phyloP scores from a whole-genome alignment of 257 asterid genomes.

The Paulownia fortunei region DNA sequence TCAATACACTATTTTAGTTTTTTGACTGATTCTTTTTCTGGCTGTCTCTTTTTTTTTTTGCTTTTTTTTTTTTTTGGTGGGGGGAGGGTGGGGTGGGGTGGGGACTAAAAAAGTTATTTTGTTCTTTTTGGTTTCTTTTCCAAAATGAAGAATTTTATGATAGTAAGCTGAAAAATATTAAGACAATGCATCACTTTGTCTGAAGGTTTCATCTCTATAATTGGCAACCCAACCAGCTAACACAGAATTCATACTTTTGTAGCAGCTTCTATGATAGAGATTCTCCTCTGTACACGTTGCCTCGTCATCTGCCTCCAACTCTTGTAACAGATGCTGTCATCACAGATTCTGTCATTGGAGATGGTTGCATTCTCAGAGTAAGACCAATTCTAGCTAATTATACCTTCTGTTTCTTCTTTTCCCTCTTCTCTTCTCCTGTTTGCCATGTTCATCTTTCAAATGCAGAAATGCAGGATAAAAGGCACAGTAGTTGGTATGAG shows the following conservation, averaged over 20 bases:
- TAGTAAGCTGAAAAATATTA: too few species aligned
- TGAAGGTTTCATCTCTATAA: not conserved
- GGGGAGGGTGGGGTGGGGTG: too few species aligned
- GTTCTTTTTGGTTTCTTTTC: too few species aligned
- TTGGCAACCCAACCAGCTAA: not conserved
- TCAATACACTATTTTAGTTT: too few species aligned
- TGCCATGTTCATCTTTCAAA: not conserved
- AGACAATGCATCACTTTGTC: not conserved
- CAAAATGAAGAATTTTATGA: too few species aligned
- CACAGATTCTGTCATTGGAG: constrained; percentile 75
- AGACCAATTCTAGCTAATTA: constrained; percentile 23
- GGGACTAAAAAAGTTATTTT: too few species aligned
- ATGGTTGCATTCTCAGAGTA: constrained; percentile 84
- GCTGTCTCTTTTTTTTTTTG: too few species aligned
- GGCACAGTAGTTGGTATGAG: constrained; percentile 81
- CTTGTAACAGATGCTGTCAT: constrained; percentile 72
- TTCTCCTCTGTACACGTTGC: constrained; percentile 78
- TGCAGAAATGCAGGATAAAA: constrained; percentile 80
- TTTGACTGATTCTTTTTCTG: too few species aligned
- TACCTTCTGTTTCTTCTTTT: not conserved
- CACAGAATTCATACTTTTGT: constrained; percentile 7
- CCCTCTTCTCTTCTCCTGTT: not conserved
- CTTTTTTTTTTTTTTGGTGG: too few species aligned
- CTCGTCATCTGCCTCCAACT: constrained; percentile 92
- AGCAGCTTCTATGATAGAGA: constrained; percentile 69